A percentile compares a stretch with the other conserved stretches of the same genome.
Conservation (phyloP, 176 grass and related monocot species). For the Musa schizocarpa region DNA sequence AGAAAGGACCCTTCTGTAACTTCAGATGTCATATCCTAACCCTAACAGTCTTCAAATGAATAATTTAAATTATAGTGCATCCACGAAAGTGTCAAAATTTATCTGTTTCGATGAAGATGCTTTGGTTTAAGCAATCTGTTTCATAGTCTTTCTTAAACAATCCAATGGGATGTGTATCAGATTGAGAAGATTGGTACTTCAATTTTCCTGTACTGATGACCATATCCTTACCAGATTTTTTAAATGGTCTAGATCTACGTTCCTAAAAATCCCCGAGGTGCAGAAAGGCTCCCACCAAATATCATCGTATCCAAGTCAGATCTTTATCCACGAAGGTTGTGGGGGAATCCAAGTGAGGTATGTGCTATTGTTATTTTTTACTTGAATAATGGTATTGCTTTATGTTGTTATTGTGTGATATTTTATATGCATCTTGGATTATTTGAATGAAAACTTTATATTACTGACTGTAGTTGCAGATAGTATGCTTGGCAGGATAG, state of each 20-base stretch:
- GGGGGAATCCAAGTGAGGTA: constrained; percentile 21
- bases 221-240: background rate
- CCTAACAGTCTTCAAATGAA: too few species aligned
- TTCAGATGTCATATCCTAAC: background rate
- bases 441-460: too few species aligned
- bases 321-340: constrained; percentile 12
- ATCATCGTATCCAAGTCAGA: constrained; percentile 18
- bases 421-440: too few species aligned
- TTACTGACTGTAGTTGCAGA: too few species aligned
- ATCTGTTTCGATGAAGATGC: background rate
- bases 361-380: background rate
- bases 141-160: background rate
- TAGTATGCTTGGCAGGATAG: too few species aligned
- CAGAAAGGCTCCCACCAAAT: constrained; percentile 10
- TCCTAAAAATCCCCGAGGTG: constrained; percentile 19
- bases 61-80: too few species aligned
- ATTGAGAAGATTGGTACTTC: background rate
- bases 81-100: background rate
- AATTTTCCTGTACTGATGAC: background rate
- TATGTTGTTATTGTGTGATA: background rate
- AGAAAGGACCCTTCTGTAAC: background rate
- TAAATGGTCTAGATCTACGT: constrained; percentile 6
- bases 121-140: background rate
- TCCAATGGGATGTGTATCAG: background rate
- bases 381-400: background rate